Conservation (phyloP, 2,329 filamentous ascomycete species). For the Neofusicoccum kwambonambiense region DNA sequence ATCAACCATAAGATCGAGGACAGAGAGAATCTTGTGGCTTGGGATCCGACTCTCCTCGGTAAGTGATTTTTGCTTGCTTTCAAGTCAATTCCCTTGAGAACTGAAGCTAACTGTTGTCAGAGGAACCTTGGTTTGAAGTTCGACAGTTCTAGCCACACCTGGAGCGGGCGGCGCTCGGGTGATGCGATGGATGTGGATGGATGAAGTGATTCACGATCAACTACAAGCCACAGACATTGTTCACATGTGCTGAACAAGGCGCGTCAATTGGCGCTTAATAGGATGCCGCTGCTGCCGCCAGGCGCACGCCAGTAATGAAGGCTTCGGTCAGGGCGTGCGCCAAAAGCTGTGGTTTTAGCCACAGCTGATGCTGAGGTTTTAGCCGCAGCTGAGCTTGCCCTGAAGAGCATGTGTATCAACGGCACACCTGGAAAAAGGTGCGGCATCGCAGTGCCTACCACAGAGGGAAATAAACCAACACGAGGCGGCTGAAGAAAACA, state of each 20-base stretch:
- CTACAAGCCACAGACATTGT: not conserved
- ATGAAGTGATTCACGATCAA: not conserved
- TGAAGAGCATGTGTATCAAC: not conserved
- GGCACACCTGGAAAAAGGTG: not conserved
- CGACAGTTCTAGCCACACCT: not conserved
- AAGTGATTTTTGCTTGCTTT: not conserved
- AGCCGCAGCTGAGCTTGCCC: not conserved
- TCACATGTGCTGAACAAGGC: not conserved
- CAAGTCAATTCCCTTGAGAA: not conserved
- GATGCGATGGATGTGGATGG: conserved; percentile 9
- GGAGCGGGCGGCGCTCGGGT: not conserved
- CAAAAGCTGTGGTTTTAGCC: not conserved
- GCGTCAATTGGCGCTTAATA: not conserved
- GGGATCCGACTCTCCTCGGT: conserved; percentile 35
- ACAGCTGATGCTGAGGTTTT: not conserved
- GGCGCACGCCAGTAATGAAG: not conserved
- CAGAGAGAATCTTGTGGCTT: conserved; percentile 60
- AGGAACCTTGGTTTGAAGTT: not conserved
- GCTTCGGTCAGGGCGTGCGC: not conserved
- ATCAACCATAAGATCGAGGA: conserved; percentile 58
- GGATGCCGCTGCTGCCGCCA: not conserved
- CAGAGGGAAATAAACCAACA: not conserved
- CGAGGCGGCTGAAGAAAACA: not conserved
- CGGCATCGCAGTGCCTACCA: not conserved
- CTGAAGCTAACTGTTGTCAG: not conserved